Conservation (phyloP, 2,329 filamentous ascomycete species). For the Ceratocystis destructans region DNA sequence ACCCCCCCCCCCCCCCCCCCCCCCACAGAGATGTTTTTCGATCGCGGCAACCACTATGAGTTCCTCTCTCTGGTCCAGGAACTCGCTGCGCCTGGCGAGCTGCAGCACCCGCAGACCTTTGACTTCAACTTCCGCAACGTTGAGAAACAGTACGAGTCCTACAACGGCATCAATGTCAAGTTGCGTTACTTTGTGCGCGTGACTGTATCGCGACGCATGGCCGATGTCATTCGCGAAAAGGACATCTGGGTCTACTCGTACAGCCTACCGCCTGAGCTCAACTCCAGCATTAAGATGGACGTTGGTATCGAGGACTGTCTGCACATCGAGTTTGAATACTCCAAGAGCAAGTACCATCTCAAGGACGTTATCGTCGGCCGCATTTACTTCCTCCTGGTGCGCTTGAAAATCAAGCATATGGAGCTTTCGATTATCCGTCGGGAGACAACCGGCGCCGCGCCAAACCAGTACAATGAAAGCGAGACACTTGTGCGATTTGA, state of each 20-base stretch:
- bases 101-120: constrained; percentile 96
- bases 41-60: constrained; percentile 97
- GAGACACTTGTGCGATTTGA: constrained; percentile 96
- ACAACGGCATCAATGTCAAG: constrained; percentile 99
- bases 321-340: constrained; percentile 99
- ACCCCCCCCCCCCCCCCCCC: constrained; percentile 3
- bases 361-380: constrained; percentile 98
- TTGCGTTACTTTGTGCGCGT: constrained; percentile 96
- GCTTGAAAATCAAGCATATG: constrained; percentile 99
- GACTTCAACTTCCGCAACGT: constrained; percentile 99
- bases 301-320: constrained; percentile 98
- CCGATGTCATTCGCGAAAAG: constrained; percentile 96
- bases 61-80: constrained; percentile 96
- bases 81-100: constrained; percentile 87
- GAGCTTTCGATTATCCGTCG: constrained; percentile 93
- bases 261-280: constrained; percentile 93
- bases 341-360: constrained; percentile 96
- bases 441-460: constrained; percentile 89
- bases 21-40: constrained; percentile 89
- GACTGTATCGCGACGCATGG: constrained; percentile 92
- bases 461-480: constrained; percentile 99
- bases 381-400: constrained; percentile 94
- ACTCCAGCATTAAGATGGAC: constrained; percentile 99
- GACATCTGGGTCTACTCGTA: constrained; percentile 99
- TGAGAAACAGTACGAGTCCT: constrained; percentile 99